These are phyloP conservation scores for Fusarium udum DNA, from an alignment of 2,329 filamentous ascomycete genomes.

Conservation along the genomic window DNA sequence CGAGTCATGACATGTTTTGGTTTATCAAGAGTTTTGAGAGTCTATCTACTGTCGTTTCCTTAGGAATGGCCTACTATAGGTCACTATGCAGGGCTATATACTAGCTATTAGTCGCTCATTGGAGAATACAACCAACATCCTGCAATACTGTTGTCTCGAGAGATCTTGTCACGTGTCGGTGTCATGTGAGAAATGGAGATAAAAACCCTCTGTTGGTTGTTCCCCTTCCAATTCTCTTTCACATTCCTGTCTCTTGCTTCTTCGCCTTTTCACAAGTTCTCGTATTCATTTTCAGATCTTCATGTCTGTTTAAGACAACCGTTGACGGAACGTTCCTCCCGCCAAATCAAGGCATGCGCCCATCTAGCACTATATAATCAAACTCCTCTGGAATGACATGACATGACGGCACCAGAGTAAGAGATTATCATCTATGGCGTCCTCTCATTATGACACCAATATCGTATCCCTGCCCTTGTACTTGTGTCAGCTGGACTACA, in stretches of 20 bases:
- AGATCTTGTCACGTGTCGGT: not conserved
- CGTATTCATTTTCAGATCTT: not conserved
- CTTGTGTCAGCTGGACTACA: not conserved
- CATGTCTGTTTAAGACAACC: not conserved
- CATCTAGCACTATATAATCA: not conserved
- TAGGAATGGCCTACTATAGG: not conserved
- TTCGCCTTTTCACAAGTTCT: not conserved
- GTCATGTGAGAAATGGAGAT: not conserved
- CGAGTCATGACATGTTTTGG: constrained; percentile 2
- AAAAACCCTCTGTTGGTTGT: not conserved
- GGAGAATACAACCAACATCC: constrained; percentile 7
- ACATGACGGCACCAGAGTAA: not conserved
- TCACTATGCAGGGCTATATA: not conserved
- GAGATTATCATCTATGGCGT: not conserved
- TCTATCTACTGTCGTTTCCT: constrained; percentile 10
- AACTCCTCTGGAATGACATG: not conserved
- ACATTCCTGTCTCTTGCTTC: not conserved
- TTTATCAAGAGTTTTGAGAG: not conserved
- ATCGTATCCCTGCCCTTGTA: not conserved
- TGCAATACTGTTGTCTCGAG: constrained; percentile 1
- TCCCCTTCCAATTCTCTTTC: not conserved
- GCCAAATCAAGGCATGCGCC: not conserved
- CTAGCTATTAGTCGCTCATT: constrained; percentile 20
- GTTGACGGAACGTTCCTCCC: not conserved
- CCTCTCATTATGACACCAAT: not conserved